Conservation (phyloP, 1,284 basidiomycete genomes). For the Ceratobasidium sp. region DNA sequence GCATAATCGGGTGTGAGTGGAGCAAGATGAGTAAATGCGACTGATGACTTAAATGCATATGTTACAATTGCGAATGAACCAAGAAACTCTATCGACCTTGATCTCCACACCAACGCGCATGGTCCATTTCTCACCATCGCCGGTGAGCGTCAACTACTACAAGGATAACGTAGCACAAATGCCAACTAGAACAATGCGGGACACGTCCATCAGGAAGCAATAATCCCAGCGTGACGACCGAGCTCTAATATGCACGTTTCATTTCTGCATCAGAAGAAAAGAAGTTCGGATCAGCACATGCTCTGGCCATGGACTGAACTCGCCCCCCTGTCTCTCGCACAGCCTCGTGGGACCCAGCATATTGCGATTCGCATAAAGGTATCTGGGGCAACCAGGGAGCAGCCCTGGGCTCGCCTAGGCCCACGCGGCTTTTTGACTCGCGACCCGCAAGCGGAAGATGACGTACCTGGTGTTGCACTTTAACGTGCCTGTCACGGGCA, state of each 20-base stretch:
- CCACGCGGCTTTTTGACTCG: background rate
- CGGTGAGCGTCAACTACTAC: background rate
- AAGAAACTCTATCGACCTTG: conserved; percentile 31
- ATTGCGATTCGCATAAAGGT: conserved; percentile 10
- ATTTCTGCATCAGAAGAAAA: conserved; percentile 47
- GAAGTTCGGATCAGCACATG: conserved; percentile 20
- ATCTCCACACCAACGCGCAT: conserved; percentile 4
- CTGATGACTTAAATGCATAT: conserved; percentile 39
- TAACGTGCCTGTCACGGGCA: conserved; percentile 44
- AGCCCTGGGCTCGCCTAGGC: conserved; percentile 15
- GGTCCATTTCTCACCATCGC: background rate
- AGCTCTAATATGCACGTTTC: conserved; percentile 23
- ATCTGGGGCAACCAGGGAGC: conserved; percentile 14
- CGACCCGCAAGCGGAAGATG: conserved; percentile 6
- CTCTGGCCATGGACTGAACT: conserved; percentile 23
- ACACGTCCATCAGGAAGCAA: conserved; percentile 1
- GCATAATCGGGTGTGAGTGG: background rate
- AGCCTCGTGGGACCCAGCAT: conserved; percentile 8
- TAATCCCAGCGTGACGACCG: background rate
- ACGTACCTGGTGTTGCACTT: conserved; percentile 45
- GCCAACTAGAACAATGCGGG: conserved; percentile 7
- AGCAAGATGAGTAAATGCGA: conserved; percentile 20
- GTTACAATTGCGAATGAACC: conserved; percentile 20
- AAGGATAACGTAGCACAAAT: background rate
- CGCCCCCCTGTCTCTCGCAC: conserved; percentile 5